These are phyloP conservation scores for Tubosaeta brunneosetosa DNA, from an alignment of 768 basidiomycete species.

Conservation along the genomic window DNA sequence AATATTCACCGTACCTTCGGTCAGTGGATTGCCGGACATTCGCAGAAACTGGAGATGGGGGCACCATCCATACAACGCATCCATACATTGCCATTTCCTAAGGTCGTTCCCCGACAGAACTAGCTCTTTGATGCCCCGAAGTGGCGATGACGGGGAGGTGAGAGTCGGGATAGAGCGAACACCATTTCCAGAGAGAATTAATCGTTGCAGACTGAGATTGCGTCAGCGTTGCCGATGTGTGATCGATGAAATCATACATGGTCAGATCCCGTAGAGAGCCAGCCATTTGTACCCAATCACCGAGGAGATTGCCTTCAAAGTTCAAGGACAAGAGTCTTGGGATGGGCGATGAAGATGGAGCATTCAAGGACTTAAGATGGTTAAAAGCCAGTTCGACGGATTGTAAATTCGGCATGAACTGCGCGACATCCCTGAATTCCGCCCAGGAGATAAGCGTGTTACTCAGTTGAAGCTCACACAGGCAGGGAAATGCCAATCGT, in stretches of 20 bases:
- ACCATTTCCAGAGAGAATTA: constrained; percentile 63
- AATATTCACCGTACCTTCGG: constrained; percentile 40
- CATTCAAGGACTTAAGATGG: constrained; percentile 36
- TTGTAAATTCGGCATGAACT: constrained; percentile 50
- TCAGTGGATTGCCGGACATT: constrained; percentile 60
- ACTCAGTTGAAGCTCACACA: constrained; percentile 72
- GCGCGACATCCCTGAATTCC: constrained; percentile 51
- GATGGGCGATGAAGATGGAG: constrained; percentile 7
- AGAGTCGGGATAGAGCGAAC: constrained; percentile 45
- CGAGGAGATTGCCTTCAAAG: constrained; percentile 62
- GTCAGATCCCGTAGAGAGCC: constrained; percentile 40
- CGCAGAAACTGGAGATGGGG: constrained; percentile 60
- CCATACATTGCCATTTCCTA: constrained; percentile 55
- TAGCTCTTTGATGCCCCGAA: constrained; percentile 48
- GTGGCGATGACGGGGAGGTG: constrained; percentile 12
- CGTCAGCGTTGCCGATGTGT: constrained; percentile 6
- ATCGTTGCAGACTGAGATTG: constrained; percentile 47
- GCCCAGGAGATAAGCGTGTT: constrained; percentile 68
- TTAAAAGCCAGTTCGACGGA: constrained; percentile 73
- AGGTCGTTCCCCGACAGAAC: constrained; percentile 62
- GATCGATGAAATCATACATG: constrained; percentile 33
- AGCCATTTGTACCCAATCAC: constrained; percentile 51
- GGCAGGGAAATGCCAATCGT: constrained; percentile 40
- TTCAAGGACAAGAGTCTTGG: constrained; percentile 51
- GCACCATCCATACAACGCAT: constrained; percentile 64